Base-by-base conservation (phyloP, 345 rosid genomes). In the Combretum micranthum region DNA sequence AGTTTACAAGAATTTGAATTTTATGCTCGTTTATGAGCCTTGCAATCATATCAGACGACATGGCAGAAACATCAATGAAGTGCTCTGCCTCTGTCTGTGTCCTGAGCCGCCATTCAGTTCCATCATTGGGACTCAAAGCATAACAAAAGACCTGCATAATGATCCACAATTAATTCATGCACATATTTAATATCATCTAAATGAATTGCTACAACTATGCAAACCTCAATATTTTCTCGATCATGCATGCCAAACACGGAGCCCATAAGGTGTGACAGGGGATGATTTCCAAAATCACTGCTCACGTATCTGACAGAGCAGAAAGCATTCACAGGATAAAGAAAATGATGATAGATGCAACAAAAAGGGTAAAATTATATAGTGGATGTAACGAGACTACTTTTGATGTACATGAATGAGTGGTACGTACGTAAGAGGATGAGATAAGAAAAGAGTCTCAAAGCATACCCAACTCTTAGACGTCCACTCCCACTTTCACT, bases 201-300 rank as follows among this genome's bases (percentile, higher is more conserved):
- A 20, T 18, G 44, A 20, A 23, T 25, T 53, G 20, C 3, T 20
- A 26, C 21, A 18, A 12, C n/a, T 11, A 48, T 26, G n/a, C 86
- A 50, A 52, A 87, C 99, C 97, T 94, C 96, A 17, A 90, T 72
- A 62, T 85, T 82, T 58, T 82, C 90, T 74, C 70, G 76, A 80
- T 85, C 78, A 72, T 94, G 99, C 96, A 90, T 85, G 65, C 99
- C 99, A 75, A 90, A 94, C 54, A 94, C 90, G 4, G 99, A 94
- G 43, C 97, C 99, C 99, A 94, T 94, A 42, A 94, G 96, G 62
- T 94, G 99, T 42, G 99, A 94, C 75, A 94, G 66, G 4, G 99
- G 99, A 52, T 94, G 99, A 65, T 94, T 94, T 14, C 97, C 97
- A 47, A 94, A 94, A 59, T 94, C 99, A 70, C 99, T 90, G 80